These are phyloP conservation scores for Fusarium sp. DNA, from an alignment of 2,329 filamentous ascomycete genomes.

Conservation along the genomic window DNA sequence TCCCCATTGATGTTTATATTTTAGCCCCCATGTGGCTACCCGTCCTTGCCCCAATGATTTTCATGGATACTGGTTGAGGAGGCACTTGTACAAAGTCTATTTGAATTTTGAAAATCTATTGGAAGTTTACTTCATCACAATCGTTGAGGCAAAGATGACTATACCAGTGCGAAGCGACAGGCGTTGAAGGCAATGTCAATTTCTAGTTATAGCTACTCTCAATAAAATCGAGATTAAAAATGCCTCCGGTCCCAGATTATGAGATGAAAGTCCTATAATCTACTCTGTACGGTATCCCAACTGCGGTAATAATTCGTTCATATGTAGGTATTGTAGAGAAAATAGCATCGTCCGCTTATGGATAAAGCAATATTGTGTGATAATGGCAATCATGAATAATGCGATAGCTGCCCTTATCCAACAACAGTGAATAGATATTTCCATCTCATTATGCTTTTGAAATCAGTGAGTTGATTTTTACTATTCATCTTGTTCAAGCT, in stretches of 20 bases:
- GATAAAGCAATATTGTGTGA: background rate
- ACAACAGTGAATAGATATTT: background rate
- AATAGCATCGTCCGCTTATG: background rate
- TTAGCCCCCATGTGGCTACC: background rate
- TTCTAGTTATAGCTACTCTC: background rate
- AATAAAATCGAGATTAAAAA: constrained; percentile 4
- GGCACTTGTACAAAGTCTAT: constrained; percentile 1
- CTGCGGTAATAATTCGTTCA: background rate
- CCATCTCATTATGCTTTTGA: background rate
- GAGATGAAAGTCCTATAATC: background rate
- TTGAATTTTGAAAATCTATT: background rate
- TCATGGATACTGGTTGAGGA: background rate
- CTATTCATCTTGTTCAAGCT: background rate
- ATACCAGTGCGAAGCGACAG: constrained; percentile 3
- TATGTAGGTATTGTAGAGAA: background rate
- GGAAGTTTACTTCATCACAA: background rate
- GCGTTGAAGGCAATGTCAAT: constrained; percentile 5
- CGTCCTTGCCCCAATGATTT: background rate
- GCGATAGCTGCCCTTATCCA: background rate
- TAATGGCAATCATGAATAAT: background rate
- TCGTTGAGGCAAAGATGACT: background rate
- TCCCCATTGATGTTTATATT: background rate
- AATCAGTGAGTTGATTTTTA: background rate
- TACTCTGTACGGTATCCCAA: too few relatives aligned
- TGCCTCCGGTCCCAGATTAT: background rate